Evolutionary conservation across 2,329 filamentous ascomycete genomes (phyloP).

Genomic region (Aspergillus niger): DNA sequence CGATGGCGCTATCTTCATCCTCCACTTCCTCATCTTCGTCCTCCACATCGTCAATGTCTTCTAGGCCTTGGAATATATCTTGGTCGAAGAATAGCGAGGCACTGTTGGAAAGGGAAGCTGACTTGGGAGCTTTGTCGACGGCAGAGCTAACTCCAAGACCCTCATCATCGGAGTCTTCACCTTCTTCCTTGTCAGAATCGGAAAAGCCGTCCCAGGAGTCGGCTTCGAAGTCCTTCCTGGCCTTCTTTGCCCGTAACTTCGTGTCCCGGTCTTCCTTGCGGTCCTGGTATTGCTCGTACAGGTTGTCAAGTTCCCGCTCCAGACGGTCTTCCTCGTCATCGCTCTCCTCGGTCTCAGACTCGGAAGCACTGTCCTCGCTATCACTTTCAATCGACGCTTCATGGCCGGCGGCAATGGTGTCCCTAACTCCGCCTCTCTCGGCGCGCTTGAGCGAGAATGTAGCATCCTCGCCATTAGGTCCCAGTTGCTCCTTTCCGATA

Average conservation of each 20-base stretch:
- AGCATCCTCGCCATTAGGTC: slow-evolving; percentile 73
- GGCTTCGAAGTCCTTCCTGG: slow-evolving; percentile 76
- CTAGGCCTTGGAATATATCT: slow-evolving; percentile 86
- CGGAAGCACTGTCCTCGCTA: slow-evolving; percentile 60
- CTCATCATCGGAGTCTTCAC: slow-evolving; percentile 60
- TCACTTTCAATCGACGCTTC: slow-evolving; percentile 68
- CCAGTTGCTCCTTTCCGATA: slow-evolving; percentile 86
- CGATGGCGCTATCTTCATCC: slow-evolving; percentile 52
- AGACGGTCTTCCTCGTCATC: slow-evolving; percentile 81
- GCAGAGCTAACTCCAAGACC: slow-evolving; percentile 36
- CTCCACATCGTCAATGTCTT: slow-evolving; percentile 63
- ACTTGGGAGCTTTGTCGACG: slow-evolving; percentile 37
- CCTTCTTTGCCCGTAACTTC: slow-evolving; percentile 88
- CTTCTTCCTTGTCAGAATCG: slow-evolving; percentile 57
- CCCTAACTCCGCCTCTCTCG: slow-evolving; percentile 71
- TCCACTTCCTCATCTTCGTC: slow-evolving; percentile 60
- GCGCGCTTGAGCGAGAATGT: slow-evolving; percentile 86
- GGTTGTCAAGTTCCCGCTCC: slow-evolving; percentile 78
- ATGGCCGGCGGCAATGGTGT: slow-evolving; percentile 71
- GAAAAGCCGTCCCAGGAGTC: slow-evolving; percentile 94
- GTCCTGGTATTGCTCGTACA: slow-evolving; percentile 86
- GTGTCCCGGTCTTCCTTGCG: slow-evolving; percentile 77
- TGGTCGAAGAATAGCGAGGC: slow-evolving; percentile 91
- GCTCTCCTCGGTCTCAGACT: slow-evolving; percentile 61
- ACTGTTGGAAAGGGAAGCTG: slow-evolving; percentile 71